Conservation (phyloP, 306 rosid species). For the Hippophae gyantsensis region DNA sequence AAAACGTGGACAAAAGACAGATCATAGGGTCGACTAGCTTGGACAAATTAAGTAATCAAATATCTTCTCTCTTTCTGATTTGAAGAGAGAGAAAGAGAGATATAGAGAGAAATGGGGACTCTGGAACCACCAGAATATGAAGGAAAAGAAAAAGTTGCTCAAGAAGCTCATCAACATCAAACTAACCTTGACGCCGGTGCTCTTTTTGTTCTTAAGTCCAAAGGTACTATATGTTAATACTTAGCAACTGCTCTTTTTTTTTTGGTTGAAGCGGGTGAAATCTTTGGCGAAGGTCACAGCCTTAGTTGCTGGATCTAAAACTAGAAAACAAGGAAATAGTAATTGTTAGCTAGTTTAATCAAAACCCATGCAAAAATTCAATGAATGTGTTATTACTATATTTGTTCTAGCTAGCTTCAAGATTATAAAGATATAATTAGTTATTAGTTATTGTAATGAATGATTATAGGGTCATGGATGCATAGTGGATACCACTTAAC, state of each 20-base stretch:
- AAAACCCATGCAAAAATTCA: too few relatives aligned
- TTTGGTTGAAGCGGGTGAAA: too few relatives aligned
- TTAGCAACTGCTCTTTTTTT: too few relatives aligned
- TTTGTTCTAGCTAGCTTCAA: too few relatives aligned
- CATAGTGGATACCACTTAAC: conserved; percentile 85
- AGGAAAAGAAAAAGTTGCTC: conserved; percentile 18
- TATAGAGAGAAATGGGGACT: conserved; percentile 25
- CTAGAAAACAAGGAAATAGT: too few relatives aligned
- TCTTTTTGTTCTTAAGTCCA: conserved; percentile 75
- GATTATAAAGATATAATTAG: not conserved
- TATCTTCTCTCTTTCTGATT: not conserved
- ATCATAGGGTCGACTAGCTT: too few relatives aligned
- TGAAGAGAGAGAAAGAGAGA: not conserved
- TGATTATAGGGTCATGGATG: conserved; percentile 60
- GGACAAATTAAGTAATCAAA: not conserved
- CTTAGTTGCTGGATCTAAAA: too few relatives aligned
- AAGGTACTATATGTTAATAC: conserved; percentile 26
- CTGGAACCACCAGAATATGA: conserved; percentile 11
- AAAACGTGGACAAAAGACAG: too few relatives aligned
- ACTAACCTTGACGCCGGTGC: conserved; percentile 65
- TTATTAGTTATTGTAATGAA: not conserved
- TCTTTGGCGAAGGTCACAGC: too few relatives aligned
- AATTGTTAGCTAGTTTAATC: too few relatives aligned
- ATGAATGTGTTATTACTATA: too few relatives aligned
- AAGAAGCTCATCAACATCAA: conserved; percentile 5